Evolutionary conservation across 2,329 filamentous ascomycete genomes (phyloP), one percentile per base, ranked within the genome.

Genomic region (Tolypocladium cylindrosporum): DNA sequence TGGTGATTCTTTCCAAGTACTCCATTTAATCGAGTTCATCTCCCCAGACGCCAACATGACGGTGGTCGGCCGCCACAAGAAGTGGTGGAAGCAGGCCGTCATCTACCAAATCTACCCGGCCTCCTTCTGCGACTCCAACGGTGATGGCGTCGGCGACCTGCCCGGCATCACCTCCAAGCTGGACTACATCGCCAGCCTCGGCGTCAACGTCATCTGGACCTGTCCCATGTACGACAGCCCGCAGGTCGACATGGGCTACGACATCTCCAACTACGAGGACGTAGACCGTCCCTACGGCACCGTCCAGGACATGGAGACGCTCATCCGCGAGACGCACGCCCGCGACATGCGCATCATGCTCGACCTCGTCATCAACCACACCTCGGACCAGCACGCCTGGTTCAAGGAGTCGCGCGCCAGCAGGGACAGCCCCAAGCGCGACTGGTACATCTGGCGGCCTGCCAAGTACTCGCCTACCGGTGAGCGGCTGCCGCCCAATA

Each of bases 281-380:
- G 82, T 90, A 34, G 80, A 89, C 63, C 72, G 77, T 2, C 79
- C 82, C 1, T 90, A 89, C 63, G 87, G 87, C 42, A 85, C 84
- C 1, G 74, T 90, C 9, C 74, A 77, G 59, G 86, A 90, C 66
- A 81, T 89, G 55, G 84, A 89, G 58, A 71, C 72, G 0, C 69
- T 90, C 41, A 84, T 89, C 55, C 66, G 77, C 34, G 81, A 80
- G 52, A 78, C 82, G 45, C 85, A 88, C 60, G 70, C 77, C 19
- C 78, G 85, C 4, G 84, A 80, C 3, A 89, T 91, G 81, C 84
- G 82, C 62, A 72, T 91, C 13, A 84, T 92, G 58, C 79, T 91
- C 59, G 88, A 92, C 66, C 75, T 92, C 3, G 89, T 92, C 2
- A 80, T 91, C 61, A 93, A 91, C 63, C 89, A 93, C 68, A 91